These are phyloP conservation scores for Tetrapyrgos nigripes DNA, from an alignment of 1,284 basidiomycete species.

Conservation along the genomic window DNA sequence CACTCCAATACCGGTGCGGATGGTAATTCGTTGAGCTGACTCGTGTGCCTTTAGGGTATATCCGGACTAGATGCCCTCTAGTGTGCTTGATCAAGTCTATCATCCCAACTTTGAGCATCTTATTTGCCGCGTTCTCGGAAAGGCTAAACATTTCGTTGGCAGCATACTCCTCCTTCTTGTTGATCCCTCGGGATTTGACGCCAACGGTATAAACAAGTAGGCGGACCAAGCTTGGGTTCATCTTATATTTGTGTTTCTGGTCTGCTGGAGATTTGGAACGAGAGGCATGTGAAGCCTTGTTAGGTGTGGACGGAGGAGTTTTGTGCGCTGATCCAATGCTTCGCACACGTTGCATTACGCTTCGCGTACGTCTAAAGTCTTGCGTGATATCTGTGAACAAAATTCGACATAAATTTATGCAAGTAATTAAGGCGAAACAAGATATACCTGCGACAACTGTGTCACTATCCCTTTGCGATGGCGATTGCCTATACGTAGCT, in stretches of 20 bases:
- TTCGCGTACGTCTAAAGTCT: not conserved
- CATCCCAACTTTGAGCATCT: conserved; percentile 62
- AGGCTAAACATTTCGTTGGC: conserved; percentile 93
- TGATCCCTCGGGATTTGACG: conserved; percentile 93
- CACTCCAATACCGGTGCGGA: conserved; percentile 90
- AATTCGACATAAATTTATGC: not conserved
- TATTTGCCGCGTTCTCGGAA: conserved; percentile 85
- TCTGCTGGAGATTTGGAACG: not conserved
- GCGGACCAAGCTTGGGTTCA: conserved; percentile 77
- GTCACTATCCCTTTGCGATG: not conserved
- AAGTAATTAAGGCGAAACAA: not conserved
- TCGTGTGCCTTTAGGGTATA: conserved; percentile 89
- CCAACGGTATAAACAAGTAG: conserved; percentile 96
- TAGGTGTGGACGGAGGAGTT: not conserved
- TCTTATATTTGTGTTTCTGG: conserved; percentile 54
- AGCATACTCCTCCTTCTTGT: conserved; percentile 89
- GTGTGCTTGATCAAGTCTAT: conserved; percentile 90
- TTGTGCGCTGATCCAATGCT: conserved; percentile 4
- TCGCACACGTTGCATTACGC: conserved; percentile 1
- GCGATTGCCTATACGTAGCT: not conserved
- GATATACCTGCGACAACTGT: not conserved
- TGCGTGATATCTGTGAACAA: not conserved
- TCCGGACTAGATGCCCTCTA: conserved; percentile 83
- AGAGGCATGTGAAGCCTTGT: not conserved
- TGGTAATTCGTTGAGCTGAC: conserved; percentile 90